Evolutionary conservation across 2,329 filamentous ascomycete species (phyloP).

Genomic region (Diaporthe sp.): DNA sequence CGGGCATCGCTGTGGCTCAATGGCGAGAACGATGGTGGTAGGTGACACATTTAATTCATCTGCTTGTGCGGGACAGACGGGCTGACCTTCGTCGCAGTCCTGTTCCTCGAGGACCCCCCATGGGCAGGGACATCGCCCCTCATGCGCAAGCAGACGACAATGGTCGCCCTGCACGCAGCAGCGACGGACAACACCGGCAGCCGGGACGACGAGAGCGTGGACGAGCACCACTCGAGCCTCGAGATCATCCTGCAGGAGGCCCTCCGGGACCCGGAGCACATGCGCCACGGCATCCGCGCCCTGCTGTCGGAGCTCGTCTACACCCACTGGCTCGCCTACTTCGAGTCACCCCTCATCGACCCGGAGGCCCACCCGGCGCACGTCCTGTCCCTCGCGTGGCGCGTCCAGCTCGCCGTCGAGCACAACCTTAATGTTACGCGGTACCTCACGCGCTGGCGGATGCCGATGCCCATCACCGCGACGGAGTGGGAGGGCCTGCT

Average conservation of each 20-base stretch:
- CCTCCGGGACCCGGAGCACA: constrained; percentile 40
- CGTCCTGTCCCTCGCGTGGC: constrained; percentile 47
- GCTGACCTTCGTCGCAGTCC: constrained; percentile 41
- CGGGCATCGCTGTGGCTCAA: constrained; percentile 53
- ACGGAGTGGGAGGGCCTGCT: constrained; percentile 52
- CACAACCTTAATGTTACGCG: constrained; percentile 50
- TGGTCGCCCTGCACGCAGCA: constrained; percentile 21
- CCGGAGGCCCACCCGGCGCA: constrained; percentile 38
- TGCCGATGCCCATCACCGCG: constrained; percentile 5
- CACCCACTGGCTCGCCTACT: constrained; percentile 54
- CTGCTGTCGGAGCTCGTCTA: constrained; percentile 45
- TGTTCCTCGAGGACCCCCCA: constrained; percentile 37
- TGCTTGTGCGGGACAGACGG: constrained; percentile 4
- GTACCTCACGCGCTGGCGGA: constrained; percentile 16
- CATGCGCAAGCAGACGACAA: constrained; percentile 18
- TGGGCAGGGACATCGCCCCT: not conserved
- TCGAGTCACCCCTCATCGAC: constrained; percentile 47
- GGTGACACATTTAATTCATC: constrained; percentile 26
- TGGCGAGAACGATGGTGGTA: constrained; percentile 47
- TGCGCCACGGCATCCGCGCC: constrained; percentile 39
- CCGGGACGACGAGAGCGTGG: constrained; percentile 24
- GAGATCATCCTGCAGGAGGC: constrained; percentile 48
- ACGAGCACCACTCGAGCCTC: constrained; percentile 46
- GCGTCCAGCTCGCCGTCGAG: constrained; percentile 52
- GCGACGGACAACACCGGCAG: not conserved